Conservation (phyloP, 176 grass and related monocot genomes). For the Carex scoparia region DNA sequence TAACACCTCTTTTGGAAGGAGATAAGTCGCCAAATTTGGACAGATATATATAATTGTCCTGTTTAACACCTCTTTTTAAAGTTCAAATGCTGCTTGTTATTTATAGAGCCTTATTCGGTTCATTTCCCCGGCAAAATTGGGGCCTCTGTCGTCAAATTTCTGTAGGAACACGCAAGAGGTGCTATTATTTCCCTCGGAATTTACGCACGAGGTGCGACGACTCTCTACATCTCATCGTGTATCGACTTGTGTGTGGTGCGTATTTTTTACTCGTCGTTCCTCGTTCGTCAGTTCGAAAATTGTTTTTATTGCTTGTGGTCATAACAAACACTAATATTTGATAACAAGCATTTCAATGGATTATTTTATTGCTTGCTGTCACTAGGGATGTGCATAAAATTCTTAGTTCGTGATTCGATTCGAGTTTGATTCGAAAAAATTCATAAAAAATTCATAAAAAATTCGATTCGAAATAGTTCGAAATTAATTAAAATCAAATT, state of each 20-base stretch:
- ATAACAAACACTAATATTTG: no score
- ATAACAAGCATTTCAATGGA: no score
- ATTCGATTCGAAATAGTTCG: no score
- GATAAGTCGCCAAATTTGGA: not conserved
- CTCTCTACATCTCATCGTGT: not conserved
- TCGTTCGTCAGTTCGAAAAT: no score
- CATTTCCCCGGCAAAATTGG: not conserved
- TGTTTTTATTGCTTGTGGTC: no score
- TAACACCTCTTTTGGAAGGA: not conserved
- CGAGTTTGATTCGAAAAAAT: no score
- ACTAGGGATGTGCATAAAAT: no score
- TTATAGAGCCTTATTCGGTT: not conserved
- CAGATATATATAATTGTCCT: not conserved
- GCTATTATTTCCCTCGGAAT: conserved; percentile 9
- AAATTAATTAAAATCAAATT: no score
- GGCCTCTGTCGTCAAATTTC: not conserved
- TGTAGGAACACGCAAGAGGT: not conserved
- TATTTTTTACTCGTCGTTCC: not conserved
- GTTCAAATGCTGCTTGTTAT: not conserved
- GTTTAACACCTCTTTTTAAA: not conserved
- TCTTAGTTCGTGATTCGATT: no score
- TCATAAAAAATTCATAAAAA: no score
- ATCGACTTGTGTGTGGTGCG: not conserved
- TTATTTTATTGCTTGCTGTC: no score
- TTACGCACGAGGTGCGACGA: not conserved